Conservation (phyloP, 2,329 filamentous ascomycete species). For the Hymenoscyphus repandus region DNA sequence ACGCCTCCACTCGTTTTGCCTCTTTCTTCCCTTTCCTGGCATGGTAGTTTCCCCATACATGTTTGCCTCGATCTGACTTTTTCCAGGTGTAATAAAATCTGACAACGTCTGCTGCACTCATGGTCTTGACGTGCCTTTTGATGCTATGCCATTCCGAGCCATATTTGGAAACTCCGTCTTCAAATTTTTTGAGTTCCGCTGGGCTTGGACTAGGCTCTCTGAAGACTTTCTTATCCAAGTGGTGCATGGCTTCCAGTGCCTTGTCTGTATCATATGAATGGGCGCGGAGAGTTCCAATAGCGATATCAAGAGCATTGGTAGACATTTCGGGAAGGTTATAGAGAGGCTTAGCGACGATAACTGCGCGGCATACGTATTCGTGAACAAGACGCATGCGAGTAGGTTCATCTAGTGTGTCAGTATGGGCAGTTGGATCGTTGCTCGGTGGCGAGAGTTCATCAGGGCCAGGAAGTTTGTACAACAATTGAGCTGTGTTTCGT, state of each 20-base stretch:
- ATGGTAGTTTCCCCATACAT: conserved; percentile 86
- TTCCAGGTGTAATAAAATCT: conserved; percentile 99
- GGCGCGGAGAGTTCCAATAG: conserved; percentile 66
- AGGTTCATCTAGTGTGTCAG: conserved; percentile 21
- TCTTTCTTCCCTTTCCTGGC: conserved; percentile 89
- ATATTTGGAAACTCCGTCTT: conserved; percentile 83
- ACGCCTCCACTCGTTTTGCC: conserved; percentile 64
- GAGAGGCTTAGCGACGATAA: conserved; percentile 54
- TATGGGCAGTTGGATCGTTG: conserved; percentile 33
- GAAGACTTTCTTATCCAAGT: conserved; percentile 64
- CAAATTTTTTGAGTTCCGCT: conserved; percentile 81
- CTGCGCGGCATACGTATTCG: conserved; percentile 61
- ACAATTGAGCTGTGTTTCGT: conserved; percentile 65
- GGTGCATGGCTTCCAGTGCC: conserved; percentile 65
- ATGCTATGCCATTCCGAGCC: conserved; percentile 85
- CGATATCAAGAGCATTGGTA: conserved; percentile 85
- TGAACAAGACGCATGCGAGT: conserved; percentile 53
- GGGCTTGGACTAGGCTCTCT: conserved; percentile 79
- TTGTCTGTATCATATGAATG: conserved; percentile 66
- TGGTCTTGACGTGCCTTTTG: conserved; percentile 78
- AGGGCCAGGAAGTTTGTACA: conserved; percentile 70
- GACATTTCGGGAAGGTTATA: conserved; percentile 64
- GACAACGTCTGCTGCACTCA: conserved; percentile 74
- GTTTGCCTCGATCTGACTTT: conserved; percentile 77
- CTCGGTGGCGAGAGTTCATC: conserved; percentile 38